Evolutionary conservation across 2,329 filamentous ascomycete species (phyloP), one percentile per base, ranked within the genome.

Genomic region (Setomelanomma holmii): DNA sequence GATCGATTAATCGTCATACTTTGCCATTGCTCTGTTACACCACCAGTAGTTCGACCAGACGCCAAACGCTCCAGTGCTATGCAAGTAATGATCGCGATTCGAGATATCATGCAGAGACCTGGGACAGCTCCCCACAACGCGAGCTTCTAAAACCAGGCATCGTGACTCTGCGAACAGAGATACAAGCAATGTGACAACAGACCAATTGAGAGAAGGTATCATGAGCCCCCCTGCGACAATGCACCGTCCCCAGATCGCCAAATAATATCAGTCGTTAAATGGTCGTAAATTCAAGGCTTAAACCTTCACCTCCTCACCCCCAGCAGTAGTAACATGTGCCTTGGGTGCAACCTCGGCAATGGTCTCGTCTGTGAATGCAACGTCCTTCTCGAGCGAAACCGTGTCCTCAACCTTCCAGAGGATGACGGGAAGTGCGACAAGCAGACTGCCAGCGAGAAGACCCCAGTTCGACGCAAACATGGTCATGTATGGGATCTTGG

Each of bases 291-390:
- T 23, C 40, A 52, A 20, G 5, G 23, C 45, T 55, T 56, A 73
- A 19, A 67, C 69, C 60, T 72, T 75, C 49, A 69, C 66, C 10
- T 58, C 54, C 34, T 60, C 58, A 17, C 59, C 58, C 17, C 53
- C 51, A 16, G 45, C 48, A 20, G 56, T 42, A 10, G 55, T 46
- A 16, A 66, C 45, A 30, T 52, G 49, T 5, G 63, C 49, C 52
- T 72, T 71, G 17, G 74, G 68, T 4, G 60, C 66, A 5, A 96
- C 88, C 61, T 96, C 90, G 21, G 83, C 85, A 14, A 88, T 68
- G 0, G 89, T 95, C 82, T 95, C 90, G 67, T 96, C 92, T 17
- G 89, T 91, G 73, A 91, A 93, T 70, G 87, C 86, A 45, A 96
- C 79, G 74, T 97, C 93, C 47, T 93, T 87, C 74, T 93, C 90